These are phyloP conservation scores for Uronychia setigera DNA, from an alignment of 73 alveolate genomes.

Conservation along the genomic window DNA sequence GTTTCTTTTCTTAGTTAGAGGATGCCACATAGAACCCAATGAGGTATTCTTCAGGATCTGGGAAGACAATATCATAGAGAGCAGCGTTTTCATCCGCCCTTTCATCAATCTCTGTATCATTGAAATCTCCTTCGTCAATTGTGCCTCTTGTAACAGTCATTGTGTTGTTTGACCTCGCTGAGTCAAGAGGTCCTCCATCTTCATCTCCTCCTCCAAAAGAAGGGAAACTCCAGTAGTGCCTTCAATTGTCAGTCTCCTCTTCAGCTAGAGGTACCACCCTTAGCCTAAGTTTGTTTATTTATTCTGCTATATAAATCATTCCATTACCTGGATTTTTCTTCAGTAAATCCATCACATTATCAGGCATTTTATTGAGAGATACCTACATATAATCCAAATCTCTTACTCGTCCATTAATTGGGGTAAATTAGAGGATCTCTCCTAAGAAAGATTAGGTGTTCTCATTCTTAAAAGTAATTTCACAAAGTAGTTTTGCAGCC, in stretches of 20 bases:
- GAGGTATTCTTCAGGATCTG: constrained; percentile 36
- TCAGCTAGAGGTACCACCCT: neutral
- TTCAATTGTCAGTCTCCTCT: neutral
- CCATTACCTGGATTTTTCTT: neutral
- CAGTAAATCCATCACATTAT: neutral
- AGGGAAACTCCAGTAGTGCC: neutral
- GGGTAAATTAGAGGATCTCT: constrained; percentile 27
- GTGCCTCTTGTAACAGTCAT: neutral
- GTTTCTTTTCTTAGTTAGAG: neutral
- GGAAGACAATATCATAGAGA: constrained; percentile 3
- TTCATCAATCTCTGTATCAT: neutral
- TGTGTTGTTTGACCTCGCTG: neutral
- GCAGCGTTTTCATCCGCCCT: neutral
- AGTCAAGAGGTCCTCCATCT: neutral
- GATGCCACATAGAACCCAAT: constrained; percentile 28
- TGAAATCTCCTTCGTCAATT: neutral
- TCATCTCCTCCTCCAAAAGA: neutral
- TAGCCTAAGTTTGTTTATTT: neutral
- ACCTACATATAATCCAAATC: neutral
- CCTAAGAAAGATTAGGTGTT: constrained; percentile 13
- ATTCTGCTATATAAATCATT: neutral
- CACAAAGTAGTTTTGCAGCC: constrained; percentile 39
- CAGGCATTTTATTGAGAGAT: neutral
- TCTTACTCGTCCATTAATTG: constrained; percentile 21
- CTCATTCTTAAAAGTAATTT: constrained; percentile 26